Conservation (phyloP, 2,329 filamentous ascomycete genomes). For the Curvularia lunata region DNA sequence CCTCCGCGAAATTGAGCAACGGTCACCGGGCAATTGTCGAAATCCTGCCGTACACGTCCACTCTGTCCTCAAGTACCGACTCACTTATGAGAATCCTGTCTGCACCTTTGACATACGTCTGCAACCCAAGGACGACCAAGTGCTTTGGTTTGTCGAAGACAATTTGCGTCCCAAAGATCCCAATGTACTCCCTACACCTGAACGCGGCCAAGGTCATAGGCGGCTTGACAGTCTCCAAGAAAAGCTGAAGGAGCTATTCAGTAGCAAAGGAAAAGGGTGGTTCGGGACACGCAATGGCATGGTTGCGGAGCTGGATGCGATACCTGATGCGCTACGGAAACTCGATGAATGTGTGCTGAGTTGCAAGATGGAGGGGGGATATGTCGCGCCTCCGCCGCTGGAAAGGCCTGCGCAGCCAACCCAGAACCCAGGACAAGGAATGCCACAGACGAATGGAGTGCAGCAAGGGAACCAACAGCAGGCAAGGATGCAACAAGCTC, state of each 20-base stretch:
- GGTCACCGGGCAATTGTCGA: conserved; percentile 43
- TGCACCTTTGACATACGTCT: conserved; percentile 50
- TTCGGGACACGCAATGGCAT: conserved; percentile 48
- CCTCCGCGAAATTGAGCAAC: conserved; percentile 65
- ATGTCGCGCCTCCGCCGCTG: conserved; percentile 29
- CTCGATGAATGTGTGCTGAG: conserved; percentile 48
- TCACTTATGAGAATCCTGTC: conserved; percentile 51
- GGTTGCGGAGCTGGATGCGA: conserved; percentile 45
- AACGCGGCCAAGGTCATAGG: conserved; percentile 37
- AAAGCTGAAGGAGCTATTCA: conserved; percentile 45
- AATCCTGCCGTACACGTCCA: conserved; percentile 47
- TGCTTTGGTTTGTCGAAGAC: conserved; percentile 50
- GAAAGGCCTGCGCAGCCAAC: conserved; percentile 11
- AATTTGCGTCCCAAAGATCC: conserved; percentile 29
- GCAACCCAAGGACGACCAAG: conserved; percentile 39
- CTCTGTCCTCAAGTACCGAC: conserved; percentile 44
- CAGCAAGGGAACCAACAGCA: conserved; percentile 18
- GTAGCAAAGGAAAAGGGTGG: conserved; percentile 43
- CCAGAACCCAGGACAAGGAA: conserved; percentile 9
- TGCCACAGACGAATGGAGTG: conserved; percentile 4
- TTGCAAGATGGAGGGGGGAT: conserved; percentile 41
- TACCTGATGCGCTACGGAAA: conserved; percentile 45
- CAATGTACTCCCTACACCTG: conserved; percentile 33
- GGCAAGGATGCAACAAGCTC: conserved; percentile 13
- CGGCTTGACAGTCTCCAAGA: conserved; percentile 38